Evolutionary conservation across 345 rosid species (phyloP), one percentile per base, ranked within the genome.

Genomic region (Sapria himalayana): DNA sequence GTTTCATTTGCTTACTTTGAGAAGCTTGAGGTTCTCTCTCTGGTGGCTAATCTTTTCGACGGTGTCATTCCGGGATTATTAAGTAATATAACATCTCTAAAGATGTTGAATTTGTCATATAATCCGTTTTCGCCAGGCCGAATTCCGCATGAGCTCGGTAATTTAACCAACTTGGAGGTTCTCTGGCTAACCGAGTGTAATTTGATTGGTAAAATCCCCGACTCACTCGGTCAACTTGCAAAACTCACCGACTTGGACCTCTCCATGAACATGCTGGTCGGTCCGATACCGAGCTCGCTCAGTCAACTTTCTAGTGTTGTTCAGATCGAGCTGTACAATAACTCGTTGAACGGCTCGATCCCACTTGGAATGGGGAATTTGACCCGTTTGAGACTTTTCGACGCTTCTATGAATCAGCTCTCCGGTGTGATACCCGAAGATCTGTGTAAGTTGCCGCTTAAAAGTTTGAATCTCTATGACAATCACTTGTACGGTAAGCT

Each of bases 291-390:
- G 43, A 54, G 63, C 42, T 77, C 89, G 2, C 58, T 91, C 59
- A 59, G 74, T n/a, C 69, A 57, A 56, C 40, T 91, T 51, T 29
- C 49, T 17, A 71, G 68, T 18, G 53, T 91, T 15, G 72, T 79
- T 25, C 99, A 91, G 59, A 69, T 91, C 34, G 99, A 91, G 73
- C 81, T 91, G 2, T 91, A 84, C 54, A 84, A 91, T 67, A 91
- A 91, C 85, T 69, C 93, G 44, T 45, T 91, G 43, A 64, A 71
- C 15, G 99, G 99, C 7, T 56, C 43, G 22, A 40, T 91, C 19
- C 95, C 95, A 20, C 24, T 14, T 9, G 78, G 77, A 41, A 55
- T 74, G 25, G 71, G 75, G n/a, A 73, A 75, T 19, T 48, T 80
- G 60, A 69, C 75, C 7, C 50, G 47, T 0, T 49, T 91, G 63